A percentile compares a stretch with the other conserved stretches of the same genome.
These are phyloP conservation scores for Cercospora citrullina DNA, from an alignment of 2,329 filamentous ascomycete genomes.

Conservation along the genomic window DNA sequence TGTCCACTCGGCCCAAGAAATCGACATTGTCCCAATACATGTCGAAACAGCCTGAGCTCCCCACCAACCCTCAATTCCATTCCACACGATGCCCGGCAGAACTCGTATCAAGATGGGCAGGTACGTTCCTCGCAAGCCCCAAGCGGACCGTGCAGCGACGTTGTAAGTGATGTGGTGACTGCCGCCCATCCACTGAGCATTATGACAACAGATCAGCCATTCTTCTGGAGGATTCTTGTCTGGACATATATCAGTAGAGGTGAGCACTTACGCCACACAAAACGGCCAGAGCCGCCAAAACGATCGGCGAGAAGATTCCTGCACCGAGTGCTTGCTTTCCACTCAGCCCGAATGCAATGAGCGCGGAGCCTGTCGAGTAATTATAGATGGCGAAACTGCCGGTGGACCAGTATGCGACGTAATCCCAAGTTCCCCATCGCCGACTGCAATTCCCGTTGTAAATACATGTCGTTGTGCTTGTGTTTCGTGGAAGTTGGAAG, in stretches of 20 bases:
- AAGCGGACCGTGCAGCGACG: constrained; percentile 17
- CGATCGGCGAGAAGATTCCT: constrained; percentile 24
- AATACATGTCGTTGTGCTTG: background rate
- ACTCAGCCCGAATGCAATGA: constrained; percentile 23
- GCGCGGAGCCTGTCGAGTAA: constrained; percentile 23
- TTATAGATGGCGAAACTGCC: constrained; percentile 26
- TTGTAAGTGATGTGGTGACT: constrained; percentile 21
- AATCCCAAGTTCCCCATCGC: constrained; percentile 13
- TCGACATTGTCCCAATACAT: constrained; percentile 21
- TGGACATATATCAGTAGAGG: too few relatives aligned
- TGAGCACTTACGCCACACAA: constrained; percentile 16
- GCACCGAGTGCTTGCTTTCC: constrained; percentile 24
- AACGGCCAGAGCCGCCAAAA: constrained; percentile 20
- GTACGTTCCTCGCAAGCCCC: constrained; percentile 20
- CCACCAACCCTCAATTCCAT: constrained; percentile 24
- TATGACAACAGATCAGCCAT: too few relatives aligned
- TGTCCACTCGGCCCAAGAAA: constrained; percentile 20
- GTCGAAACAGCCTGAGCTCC: constrained; percentile 20
- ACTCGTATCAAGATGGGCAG: constrained; percentile 19
- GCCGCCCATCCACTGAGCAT: constrained; percentile 16
- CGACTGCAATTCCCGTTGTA: background rate
- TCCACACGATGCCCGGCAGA: constrained; percentile 22
- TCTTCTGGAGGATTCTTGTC: too few relatives aligned
- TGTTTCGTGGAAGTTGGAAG: too few relatives aligned
- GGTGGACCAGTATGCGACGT: constrained; percentile 18